A percentile compares a stretch with the other conserved stretches of the same genome.
These are phyloP conservation scores for Pseudogymnoascus sp. DNA, from an alignment of 2,329 filamentous ascomycete genomes.

Conservation along the genomic window DNA sequence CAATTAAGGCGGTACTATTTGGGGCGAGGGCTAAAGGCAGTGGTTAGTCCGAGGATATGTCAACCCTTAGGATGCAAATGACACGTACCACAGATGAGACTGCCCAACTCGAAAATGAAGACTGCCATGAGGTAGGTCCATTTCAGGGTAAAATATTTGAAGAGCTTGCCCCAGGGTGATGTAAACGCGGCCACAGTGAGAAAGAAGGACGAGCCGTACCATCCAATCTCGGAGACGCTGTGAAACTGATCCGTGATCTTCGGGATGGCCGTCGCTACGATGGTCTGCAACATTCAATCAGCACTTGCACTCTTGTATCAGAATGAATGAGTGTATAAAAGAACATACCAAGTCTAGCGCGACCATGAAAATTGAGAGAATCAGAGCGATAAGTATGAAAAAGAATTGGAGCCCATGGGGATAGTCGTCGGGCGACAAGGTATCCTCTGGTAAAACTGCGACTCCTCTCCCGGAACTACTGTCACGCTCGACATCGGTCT, in stretches of 20 bases:
- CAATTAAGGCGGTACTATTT: conserved; percentile 28
- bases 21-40: conserved; percentile 20
- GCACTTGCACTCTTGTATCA: not conserved
- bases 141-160: conserved; percentile 24
- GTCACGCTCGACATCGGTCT: not conserved
- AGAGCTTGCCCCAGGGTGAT: conserved; percentile 12
- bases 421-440: not conserved
- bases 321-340: conserved; percentile 23
- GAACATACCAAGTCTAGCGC: conserved; percentile 32
- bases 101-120: conserved; percentile 31
- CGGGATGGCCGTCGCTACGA: conserved; percentile 44
- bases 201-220: conserved; percentile 27
- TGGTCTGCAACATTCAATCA: conserved; percentile 31
- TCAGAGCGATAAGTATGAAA: not conserved
- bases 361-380: conserved; percentile 14
- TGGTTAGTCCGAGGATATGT: not conserved
- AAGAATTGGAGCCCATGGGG: not conserved
- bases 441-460: not conserved
- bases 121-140: conserved; percentile 25
- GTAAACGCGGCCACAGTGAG: conserved; percentile 30
- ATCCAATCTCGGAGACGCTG: conserved; percentile 19
- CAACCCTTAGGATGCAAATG: not conserved
- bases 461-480: not conserved
- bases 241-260: conserved; percentile 35
- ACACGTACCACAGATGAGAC: conserved; percentile 28